A percentile compares a stretch with the other conserved stretches of the same genome.
These are phyloP conservation scores for Davidsoniella eucalypti DNA, from an alignment of 2,329 filamentous ascomycete species.

Conservation along the genomic window DNA sequence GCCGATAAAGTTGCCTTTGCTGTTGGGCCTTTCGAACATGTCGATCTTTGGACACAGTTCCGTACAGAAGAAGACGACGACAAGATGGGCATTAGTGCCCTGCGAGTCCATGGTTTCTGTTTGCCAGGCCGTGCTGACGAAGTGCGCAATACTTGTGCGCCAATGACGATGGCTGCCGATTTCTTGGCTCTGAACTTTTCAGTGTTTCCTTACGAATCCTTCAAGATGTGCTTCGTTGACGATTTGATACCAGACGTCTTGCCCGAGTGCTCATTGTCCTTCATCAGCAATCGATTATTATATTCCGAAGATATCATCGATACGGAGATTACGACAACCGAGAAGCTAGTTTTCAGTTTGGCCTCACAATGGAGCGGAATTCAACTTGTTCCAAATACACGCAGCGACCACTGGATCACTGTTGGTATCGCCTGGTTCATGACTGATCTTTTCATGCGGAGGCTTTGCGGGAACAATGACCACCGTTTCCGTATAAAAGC, in stretches of 20 bases:
- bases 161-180: slow-evolving; percentile 76
- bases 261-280: slow-evolving; percentile 65
- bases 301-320: slow-evolving; percentile 78
- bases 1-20: slow-evolving; percentile 87
- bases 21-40: slow-evolving; percentile 84
- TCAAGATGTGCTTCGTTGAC: slow-evolving; percentile 88
- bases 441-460: slow-evolving; percentile 82
- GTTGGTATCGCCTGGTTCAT: slow-evolving; percentile 88
- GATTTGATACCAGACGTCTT: slow-evolving; percentile 63
- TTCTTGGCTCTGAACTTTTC: slow-evolving; percentile 79
- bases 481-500: slow-evolving; percentile 81
- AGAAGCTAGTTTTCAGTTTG: slow-evolving; percentile 65
- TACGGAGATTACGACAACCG: slow-evolving; percentile 63
- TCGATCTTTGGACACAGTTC: slow-evolving; percentile 71
- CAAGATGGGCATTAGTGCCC: slow-evolving; percentile 70
- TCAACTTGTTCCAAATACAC: slow-evolving; percentile 70
- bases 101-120: slow-evolving; percentile 84
- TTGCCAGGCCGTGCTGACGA: slow-evolving; percentile 68
- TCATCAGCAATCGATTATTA: slow-evolving; percentile 74
- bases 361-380: slow-evolving; percentile 91
- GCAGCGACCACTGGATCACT: slow-evolving; percentile 73
- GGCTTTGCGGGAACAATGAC: slow-evolving; percentile 84
- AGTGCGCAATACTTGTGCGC: slow-evolving; percentile 71
- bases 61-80: slow-evolving; percentile 84
- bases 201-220: slow-evolving; percentile 79